These are phyloP conservation scores for Pseudogymnoascus sp. DNA, from an alignment of 2,329 filamentous ascomycete genomes.

Conservation along the genomic window DNA sequence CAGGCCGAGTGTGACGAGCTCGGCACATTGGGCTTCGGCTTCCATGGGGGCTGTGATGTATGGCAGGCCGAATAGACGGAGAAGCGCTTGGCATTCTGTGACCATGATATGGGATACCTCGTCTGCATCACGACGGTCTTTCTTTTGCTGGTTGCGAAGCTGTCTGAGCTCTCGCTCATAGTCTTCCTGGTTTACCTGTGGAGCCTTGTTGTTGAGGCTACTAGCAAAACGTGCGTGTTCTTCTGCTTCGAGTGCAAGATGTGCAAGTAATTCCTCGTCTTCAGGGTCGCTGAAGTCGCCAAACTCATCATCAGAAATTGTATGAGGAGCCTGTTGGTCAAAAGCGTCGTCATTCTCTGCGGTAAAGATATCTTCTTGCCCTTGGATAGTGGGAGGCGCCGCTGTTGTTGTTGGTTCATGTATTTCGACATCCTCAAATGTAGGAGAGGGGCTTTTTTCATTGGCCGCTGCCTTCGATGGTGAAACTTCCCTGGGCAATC, in stretches of 20 bases:
- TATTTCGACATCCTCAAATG: conserved; percentile 23
- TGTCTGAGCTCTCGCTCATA: conserved; percentile 85
- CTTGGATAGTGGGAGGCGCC: neutral
- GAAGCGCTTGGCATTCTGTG: conserved; percentile 83
- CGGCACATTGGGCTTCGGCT: conserved; percentile 94
- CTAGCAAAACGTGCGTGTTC: conserved; percentile 92
- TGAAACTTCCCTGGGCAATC: neutral
- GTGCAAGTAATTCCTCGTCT: conserved; percentile 80
- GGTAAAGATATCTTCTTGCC: neutral
- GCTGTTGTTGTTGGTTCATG: conserved; percentile 7
- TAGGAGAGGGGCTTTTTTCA: conserved; percentile 17
- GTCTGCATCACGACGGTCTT: conserved; percentile 90
- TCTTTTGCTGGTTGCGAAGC: conserved; percentile 89
- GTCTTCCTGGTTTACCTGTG: conserved; percentile 63
- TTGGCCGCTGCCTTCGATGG: neutral
- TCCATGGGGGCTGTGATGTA: conserved; percentile 99
- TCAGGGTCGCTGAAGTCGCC: conserved; percentile 78
- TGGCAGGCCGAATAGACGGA: conserved; percentile 85
- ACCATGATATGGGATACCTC: conserved; percentile 97
- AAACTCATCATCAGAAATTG: conserved; percentile 32
- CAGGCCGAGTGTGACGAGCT: conserved; percentile 76
- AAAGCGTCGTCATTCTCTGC: conserved; percentile 18
- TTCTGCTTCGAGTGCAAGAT: conserved; percentile 83
- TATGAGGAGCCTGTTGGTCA: conserved; percentile 18
- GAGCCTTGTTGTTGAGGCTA: conserved; percentile 70